phyloP scores from a whole-genome alignment of 495 filamentous ascomycete species.

The Trichoderma parareesei region DNA sequence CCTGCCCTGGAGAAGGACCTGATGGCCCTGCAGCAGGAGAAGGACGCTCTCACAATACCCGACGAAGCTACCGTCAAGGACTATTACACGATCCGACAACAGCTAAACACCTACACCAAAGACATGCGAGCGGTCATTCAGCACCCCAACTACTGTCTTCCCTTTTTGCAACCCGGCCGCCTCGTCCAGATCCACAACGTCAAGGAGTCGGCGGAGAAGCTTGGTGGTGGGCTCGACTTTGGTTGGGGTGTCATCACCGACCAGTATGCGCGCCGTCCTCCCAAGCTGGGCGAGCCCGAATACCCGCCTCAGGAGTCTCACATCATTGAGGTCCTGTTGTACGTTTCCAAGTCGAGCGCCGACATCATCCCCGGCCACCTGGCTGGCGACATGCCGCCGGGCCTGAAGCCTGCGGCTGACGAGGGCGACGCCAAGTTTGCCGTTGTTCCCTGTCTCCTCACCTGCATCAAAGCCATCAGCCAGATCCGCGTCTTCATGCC shows the following conservation, averaged over 20 bases:
- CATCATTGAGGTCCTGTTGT: constrained; percentile 73
- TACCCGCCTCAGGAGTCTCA: constrained; percentile 63
- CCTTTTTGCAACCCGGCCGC: constrained; percentile 74
- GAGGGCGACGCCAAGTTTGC: constrained; percentile 50
- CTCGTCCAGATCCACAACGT: constrained; percentile 74
- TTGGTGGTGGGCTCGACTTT: constrained; percentile 53
- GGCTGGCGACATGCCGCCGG: constrained; percentile 27
- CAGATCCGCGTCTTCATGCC: constrained; percentile 74
- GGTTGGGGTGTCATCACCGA: constrained; percentile 88
- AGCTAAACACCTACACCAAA: constrained; percentile 69
- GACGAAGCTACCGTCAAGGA: constrained; percentile 86
- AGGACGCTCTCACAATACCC: constrained; percentile 60
- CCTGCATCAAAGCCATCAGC: constrained; percentile 68
- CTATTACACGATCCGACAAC: constrained; percentile 79
- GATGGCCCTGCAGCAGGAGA: constrained; percentile 61
- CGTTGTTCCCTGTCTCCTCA: constrained; percentile 78
- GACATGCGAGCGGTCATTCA: constrained; percentile 85
- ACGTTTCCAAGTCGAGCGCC: constrained; percentile 51
- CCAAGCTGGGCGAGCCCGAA: constrained; percentile 53
- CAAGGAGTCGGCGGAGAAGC: constrained; percentile 27
- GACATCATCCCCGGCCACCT: constrained; percentile 24
- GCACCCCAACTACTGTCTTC: constrained; percentile 74
- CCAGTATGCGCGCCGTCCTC: constrained; percentile 50
- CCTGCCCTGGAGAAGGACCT: constrained; percentile 74
- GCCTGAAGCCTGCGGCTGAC: constrained; percentile 18